These are phyloP conservation scores for Boletus insuetus DNA, from an alignment of 768 basidiomycete species.

Conservation along the genomic window DNA sequence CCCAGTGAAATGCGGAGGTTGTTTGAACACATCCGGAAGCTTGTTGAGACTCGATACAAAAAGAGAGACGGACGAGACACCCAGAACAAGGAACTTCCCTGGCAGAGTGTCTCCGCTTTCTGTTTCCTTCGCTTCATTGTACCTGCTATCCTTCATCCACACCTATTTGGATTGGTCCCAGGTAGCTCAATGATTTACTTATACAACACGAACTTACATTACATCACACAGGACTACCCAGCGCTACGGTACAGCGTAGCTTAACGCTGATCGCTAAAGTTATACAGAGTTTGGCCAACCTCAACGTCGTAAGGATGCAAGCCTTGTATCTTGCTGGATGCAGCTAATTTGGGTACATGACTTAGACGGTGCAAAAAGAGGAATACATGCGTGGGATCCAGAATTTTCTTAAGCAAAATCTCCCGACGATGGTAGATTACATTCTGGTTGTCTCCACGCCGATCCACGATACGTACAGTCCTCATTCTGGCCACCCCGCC, in stretches of 20 bases:
- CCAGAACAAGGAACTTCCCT: slow-evolving; percentile 55
- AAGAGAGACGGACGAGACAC: slow-evolving; percentile 40
- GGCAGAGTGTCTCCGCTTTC: slow-evolving; percentile 87
- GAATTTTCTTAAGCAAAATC: slow-evolving; percentile 63
- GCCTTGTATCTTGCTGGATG: not conserved
- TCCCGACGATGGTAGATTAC: slow-evolving; percentile 77
- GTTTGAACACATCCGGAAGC: slow-evolving; percentile 64
- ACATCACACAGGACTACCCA: slow-evolving; percentile 57
- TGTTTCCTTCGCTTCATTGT: slow-evolving; percentile 88
- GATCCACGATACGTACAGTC: slow-evolving; percentile 23
- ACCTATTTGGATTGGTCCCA: slow-evolving; percentile 74
- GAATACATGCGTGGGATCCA: slow-evolving; percentile 79
- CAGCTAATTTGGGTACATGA: slow-evolving; percentile 2
- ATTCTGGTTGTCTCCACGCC: slow-evolving; percentile 69
- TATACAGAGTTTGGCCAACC: slow-evolving; percentile 85
- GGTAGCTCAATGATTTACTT: slow-evolving; percentile 42
- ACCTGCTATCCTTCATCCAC: slow-evolving; percentile 86
- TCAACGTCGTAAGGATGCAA: slow-evolving; percentile 57
- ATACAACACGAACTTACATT: slow-evolving; percentile 14
- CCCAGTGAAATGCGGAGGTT: slow-evolving; percentile 69
- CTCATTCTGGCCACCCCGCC: slow-evolving; percentile 25
- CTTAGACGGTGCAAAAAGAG: slow-evolving; percentile 67
- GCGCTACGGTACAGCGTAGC: slow-evolving; percentile 67
- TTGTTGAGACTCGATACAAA: slow-evolving; percentile 68
- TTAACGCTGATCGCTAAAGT: slow-evolving; percentile 84